Percentiles rank a stretch among this genome's conserved stretches.
Conservation (phyloP, 83 land plant species). For the Picea engelmannii region DNA sequence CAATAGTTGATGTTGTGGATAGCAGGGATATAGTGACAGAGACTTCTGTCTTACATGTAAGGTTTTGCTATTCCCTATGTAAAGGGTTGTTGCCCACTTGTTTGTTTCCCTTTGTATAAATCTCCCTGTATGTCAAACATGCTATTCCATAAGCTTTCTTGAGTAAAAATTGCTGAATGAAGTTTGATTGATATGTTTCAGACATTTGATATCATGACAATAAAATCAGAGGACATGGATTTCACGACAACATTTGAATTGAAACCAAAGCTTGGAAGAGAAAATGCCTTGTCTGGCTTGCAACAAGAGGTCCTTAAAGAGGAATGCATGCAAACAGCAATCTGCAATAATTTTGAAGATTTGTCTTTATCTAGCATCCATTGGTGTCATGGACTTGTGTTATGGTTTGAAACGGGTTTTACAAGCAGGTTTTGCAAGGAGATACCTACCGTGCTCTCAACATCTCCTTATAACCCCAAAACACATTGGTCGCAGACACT, state of each 20-base stretch:
- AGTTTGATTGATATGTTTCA: conserved; percentile 24
- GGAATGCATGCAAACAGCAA: neutral
- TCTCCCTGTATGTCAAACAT: neutral
- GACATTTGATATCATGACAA: conserved; percentile 82
- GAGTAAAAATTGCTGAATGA: neutral
- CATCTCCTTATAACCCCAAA: conserved; percentile 80
- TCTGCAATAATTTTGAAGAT: neutral
- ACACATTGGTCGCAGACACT: conserved; percentile 98
- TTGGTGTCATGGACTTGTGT: conserved; percentile 84
- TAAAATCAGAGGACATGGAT: conserved; percentile 77
- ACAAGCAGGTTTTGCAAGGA: conserved; percentile 86
- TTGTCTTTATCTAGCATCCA: conserved; percentile 5
- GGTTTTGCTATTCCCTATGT: conserved; percentile 2
- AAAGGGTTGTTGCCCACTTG: neutral
- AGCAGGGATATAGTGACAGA: conserved; percentile 71
- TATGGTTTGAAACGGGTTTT: conserved; percentile 96
- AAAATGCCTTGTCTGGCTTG: neutral
- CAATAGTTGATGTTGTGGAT: conserved; percentile 75
- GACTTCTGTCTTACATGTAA: conserved; percentile 66
- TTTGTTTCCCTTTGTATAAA: neutral
- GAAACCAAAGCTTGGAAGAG: conserved; percentile 28
- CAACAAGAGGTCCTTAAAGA: neutral
- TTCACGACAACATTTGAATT: conserved; percentile 72
- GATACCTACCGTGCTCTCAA: conserved; percentile 60
- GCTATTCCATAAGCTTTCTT: neutral